Evolutionary conservation across 129 eudicot species (phyloP).

Genomic region (Tanacetum coccineum): DNA sequence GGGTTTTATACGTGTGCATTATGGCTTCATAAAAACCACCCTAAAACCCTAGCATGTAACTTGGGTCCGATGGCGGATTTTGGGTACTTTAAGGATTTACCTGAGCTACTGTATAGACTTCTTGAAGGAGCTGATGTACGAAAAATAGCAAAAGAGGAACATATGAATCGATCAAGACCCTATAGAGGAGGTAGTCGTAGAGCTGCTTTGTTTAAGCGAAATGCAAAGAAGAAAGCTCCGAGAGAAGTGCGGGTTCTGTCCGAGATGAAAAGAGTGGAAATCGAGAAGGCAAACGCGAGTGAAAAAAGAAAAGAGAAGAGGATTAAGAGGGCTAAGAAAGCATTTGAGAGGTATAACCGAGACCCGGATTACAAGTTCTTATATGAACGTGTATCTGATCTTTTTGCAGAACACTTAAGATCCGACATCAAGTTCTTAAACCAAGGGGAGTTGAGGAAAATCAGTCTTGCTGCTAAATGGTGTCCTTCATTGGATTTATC

Average conservation of each 20-base stretch:
- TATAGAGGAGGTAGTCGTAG: neutral
- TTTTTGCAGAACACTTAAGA: constrained; percentile 7
- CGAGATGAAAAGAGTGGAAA: constrained; percentile 7
- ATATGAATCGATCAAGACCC: neutral
- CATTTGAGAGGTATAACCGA: constrained; percentile 5
- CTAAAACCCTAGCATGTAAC: constrained; percentile 18
- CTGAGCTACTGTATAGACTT: constrained; percentile 19
- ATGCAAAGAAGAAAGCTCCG: neutral
- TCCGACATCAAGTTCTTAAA: constrained; percentile 9
- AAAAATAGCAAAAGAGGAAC: constrained; percentile 5
- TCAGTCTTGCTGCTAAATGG: constrained; percentile 24
- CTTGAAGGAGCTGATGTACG: constrained; percentile 11
- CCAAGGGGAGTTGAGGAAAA: neutral
- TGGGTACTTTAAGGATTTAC: constrained; percentile 19
- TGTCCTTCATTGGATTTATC: constrained; percentile 14
- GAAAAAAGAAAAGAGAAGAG: neutral
- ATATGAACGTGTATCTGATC: constrained; percentile 14
- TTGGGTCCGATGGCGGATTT: neutral
- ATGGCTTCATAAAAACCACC: constrained; percentile 22
- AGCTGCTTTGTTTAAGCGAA: neutral
- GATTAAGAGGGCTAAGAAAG: constrained; percentile 9
- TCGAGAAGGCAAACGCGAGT: neutral
- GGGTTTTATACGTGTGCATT: constrained; percentile 12
- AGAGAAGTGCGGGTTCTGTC: neutral
- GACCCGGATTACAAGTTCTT: constrained; percentile 14